These are phyloP conservation scores for Porphyridium purpureum DNA, from an alignment of 23 red algal genomes.

Conservation along the genomic window DNA sequence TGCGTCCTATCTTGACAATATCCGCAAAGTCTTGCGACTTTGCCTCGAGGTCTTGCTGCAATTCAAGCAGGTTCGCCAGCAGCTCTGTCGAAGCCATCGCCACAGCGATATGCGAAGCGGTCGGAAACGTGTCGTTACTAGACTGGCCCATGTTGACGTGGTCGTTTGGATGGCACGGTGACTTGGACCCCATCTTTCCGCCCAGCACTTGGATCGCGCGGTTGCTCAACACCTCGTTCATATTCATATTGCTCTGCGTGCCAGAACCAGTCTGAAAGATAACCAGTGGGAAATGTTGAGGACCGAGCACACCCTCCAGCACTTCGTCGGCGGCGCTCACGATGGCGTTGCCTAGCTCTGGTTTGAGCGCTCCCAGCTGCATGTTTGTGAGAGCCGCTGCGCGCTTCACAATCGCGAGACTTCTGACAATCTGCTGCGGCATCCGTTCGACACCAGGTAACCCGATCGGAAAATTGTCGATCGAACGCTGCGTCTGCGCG, in stretches of 20 bases:
- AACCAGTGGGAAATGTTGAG: conserved; percentile 96
- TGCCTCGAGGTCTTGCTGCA: conserved; percentile 6
- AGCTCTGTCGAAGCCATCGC: too few species aligned
- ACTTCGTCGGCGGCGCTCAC: conserved; percentile 73
- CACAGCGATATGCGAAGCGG: conserved; percentile 92
- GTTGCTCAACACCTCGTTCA: conserved; percentile 95
- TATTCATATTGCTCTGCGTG: conserved; percentile 98
- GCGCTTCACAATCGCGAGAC: conserved; percentile 73
- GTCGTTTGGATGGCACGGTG: conserved; percentile 91
- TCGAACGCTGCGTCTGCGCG: conserved; percentile 87
- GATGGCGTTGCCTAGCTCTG: conserved; percentile 37
- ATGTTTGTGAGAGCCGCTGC: conserved; percentile 65
- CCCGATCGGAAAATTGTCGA: conserved; percentile 88
- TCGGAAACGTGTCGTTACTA: conserved; percentile 97
- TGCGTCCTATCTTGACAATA: conserved; percentile 95
- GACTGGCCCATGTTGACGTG: conserved; percentile 96
- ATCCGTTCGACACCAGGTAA: conserved; percentile 66
- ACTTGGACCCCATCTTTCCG: conserved; percentile 65
- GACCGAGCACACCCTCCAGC: conserved; percentile 45
- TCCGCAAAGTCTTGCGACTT: conserved; percentile 45
- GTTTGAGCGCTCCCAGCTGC: conserved; percentile 44
- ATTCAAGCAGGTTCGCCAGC: too few species aligned
- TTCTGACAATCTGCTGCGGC: conserved; percentile 74
- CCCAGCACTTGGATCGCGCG: conserved; percentile 89
- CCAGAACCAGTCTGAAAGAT: conserved; percentile 99